Percentiles rank a stretch among this genome's conserved stretches.
Conservation (phyloP, 2,329 filamentous ascomycete genomes). For the Ilyonectria mors-panacis region DNA sequence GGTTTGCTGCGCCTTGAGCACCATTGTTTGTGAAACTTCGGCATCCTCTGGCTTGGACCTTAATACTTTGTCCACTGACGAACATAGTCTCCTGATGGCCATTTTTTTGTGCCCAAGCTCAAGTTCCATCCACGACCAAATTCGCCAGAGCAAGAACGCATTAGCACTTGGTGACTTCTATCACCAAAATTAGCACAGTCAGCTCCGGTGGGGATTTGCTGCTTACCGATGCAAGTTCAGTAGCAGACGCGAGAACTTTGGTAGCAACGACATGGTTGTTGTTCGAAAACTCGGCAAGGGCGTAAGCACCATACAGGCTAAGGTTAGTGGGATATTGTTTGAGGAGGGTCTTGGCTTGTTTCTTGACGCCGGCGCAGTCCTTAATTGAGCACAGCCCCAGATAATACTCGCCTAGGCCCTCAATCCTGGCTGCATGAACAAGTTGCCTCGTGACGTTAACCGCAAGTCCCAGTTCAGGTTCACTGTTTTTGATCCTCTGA, state of each 20-base stretch:
- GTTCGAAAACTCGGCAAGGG: constrained; percentile 75
- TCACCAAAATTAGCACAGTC: constrained; percentile 21
- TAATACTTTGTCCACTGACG: constrained; percentile 52
- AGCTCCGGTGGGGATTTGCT: accelerated
- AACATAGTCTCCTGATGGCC: constrained; percentile 59
- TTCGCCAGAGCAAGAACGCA: constrained; percentile 66
- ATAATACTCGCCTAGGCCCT: constrained; percentile 74
- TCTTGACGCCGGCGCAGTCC: constrained; percentile 71
- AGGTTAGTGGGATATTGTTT: constrained; percentile 76
- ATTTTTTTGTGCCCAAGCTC: constrained; percentile 51
- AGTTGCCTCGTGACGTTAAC: constrained; percentile 71
- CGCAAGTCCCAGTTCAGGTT: constrained; percentile 63
- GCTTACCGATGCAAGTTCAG: constrained; percentile 57
- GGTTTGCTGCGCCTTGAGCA: constrained; percentile 69
- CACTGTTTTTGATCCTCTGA: constrained; percentile 39
- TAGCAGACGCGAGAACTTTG: constrained; percentile 77
- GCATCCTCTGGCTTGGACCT: constrained; percentile 33
- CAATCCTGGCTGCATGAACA: constrained; percentile 57
- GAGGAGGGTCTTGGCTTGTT: constrained; percentile 80
- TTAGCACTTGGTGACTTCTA: constrained; percentile 39
- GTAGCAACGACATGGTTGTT: constrained; percentile 71
- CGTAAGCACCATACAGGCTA: constrained; percentile 84
- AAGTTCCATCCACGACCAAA: constrained; percentile 80
- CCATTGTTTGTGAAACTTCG: constrained; percentile 51
- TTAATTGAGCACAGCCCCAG: constrained; percentile 76